These are phyloP conservation scores for Rhododendron molle DNA, from an alignment of 148 eudicot genomes.

Conservation along the genomic window DNA sequence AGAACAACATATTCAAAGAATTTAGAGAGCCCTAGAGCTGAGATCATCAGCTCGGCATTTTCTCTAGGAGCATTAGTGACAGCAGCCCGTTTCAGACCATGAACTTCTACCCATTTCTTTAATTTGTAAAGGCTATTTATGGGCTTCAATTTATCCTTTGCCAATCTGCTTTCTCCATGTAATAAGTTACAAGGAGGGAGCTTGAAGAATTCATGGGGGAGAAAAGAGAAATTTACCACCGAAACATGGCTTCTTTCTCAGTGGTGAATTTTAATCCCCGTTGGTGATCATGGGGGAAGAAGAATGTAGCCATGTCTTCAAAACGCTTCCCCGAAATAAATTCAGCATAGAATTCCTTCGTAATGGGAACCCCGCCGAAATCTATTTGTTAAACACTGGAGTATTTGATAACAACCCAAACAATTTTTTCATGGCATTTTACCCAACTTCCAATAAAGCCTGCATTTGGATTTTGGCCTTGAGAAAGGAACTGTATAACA, in stretches of 20 bases:
- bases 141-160: constrained; percentile 63
- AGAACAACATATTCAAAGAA: constrained; percentile 70
- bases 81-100: constrained; percentile 84
- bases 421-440: neutral
- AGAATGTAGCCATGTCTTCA: constrained; percentile 62
- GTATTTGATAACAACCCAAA: neutral
- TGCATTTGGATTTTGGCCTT: neutral
- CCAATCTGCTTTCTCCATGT: constrained; percentile 41
- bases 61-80: constrained; percentile 85
- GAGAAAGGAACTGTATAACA: neutral
- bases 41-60: constrained; percentile 86
- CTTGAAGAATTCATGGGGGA: neutral
- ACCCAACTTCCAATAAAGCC: neutral
- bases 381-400: constrained; percentile 54
- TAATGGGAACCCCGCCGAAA: constrained; percentile 68
- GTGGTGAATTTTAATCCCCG: constrained; percentile 61
- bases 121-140: constrained; percentile 64
- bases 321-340: constrained; percentile 84
- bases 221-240: constrained; percentile 40
- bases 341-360: constrained; percentile 59
- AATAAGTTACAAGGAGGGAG: neutral
- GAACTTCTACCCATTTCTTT: constrained; percentile 78
- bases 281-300: constrained; percentile 78
- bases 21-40: constrained; percentile 64
- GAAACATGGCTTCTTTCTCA: constrained; percentile 79